These are phyloP conservation scores for Diaporthe capsici DNA, from an alignment of 2,329 filamentous ascomycete species.

Conservation along the genomic window DNA sequence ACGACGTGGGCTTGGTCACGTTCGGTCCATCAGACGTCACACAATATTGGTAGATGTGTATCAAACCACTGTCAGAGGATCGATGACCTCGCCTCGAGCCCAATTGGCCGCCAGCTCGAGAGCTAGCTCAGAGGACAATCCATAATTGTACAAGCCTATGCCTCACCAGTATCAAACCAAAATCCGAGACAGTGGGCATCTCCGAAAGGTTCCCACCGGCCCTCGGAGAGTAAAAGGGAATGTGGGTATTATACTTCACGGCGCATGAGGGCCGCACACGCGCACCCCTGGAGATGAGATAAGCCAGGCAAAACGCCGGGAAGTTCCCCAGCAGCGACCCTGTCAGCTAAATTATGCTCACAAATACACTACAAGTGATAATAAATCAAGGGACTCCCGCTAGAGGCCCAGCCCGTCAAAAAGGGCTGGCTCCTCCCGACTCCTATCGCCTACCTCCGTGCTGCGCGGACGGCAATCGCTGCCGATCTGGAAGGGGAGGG, in stretches of 20 bases:
- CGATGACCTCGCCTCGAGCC: not conserved
- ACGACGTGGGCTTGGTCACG: not conserved
- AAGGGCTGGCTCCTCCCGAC: not conserved
- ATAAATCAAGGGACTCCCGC: not conserved
- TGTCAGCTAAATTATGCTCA: not conserved
- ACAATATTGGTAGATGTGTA: not conserved
- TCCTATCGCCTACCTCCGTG: not conserved
- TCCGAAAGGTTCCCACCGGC: not conserved
- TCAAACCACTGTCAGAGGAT: not conserved
- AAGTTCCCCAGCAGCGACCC: not conserved
- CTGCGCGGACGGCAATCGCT: not conserved
- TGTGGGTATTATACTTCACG: not conserved
- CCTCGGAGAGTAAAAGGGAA: not conserved
- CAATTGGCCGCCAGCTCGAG: not conserved
- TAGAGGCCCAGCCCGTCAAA: not conserved
- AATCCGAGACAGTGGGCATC: conserved; percentile 7
- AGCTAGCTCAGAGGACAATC: too few relatives aligned
- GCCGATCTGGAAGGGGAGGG: not conserved
- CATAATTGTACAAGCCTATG: not conserved
- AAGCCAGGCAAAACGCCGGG: not conserved
- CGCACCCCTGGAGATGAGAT: not conserved
- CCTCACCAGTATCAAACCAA: not conserved
- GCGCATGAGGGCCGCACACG: not conserved
- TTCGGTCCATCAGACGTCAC: not conserved
- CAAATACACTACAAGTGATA: not conserved